phyloP scores from a whole-genome alignment of 805 yeast genomes.

The Starmerella stellata region DNA sequence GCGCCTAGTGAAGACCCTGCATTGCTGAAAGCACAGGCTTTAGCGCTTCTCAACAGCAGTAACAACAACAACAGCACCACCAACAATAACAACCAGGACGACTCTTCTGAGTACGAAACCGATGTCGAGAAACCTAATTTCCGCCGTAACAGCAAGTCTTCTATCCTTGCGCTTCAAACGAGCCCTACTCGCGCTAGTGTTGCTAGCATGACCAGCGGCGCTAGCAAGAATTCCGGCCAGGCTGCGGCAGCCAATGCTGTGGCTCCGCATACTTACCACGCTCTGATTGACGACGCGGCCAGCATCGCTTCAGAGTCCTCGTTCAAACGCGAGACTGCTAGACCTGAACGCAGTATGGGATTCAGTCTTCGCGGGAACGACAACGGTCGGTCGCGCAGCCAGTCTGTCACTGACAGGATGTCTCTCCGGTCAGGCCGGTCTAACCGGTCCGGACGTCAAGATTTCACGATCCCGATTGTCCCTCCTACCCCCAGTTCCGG shows the following conservation, averaged over 20 bases:
- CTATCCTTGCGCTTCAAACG: too few relatives aligned
- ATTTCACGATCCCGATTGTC: not conserved
- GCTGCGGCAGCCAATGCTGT: not conserved
- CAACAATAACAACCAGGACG: not conserved
- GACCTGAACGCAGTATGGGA: not conserved
- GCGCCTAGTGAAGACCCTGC: not conserved
- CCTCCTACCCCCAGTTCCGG: constrained; percentile 1
- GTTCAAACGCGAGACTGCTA: constrained; percentile 11
- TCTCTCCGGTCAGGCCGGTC: not conserved
- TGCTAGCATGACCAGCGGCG: not conserved
- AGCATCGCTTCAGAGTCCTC: constrained; percentile 12
- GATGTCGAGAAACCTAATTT: not conserved
- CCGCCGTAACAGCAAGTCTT: too few relatives aligned
- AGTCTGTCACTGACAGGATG: not conserved
- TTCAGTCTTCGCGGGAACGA: not conserved
- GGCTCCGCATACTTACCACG: constrained; percentile 8
- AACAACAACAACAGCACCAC: not conserved
- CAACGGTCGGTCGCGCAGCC: not conserved
- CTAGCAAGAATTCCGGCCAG: not conserved
- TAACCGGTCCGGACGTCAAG: not conserved
- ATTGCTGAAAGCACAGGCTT: not conserved
- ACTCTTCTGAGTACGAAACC: not conserved
- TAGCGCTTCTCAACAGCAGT: not conserved
- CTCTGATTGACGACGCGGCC: constrained; percentile 12
- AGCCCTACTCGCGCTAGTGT: not conserved